phyloP scores from a whole-genome alignment of 257 asterid genomes.

The Galeopsis tetrahit region DNA sequence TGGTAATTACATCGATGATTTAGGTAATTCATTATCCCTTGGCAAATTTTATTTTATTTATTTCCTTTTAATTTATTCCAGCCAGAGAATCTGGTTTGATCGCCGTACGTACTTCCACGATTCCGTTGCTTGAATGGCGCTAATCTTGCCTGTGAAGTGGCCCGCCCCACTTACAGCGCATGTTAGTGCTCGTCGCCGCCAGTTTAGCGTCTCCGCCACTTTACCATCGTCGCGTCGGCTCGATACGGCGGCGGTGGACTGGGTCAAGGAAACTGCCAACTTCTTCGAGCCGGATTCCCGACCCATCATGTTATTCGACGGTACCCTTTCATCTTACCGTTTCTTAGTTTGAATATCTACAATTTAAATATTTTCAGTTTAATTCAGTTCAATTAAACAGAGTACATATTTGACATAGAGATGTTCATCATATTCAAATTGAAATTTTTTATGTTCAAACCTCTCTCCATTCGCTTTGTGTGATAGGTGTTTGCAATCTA shows the following conservation, averaged over 20 bases:
- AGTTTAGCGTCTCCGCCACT: conserved; percentile 43
- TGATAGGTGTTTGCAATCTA: conserved; percentile 82
- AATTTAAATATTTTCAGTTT: background rate
- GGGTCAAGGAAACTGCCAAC: conserved; percentile 68
- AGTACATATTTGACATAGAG: conserved; percentile 3
- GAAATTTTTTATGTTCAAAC: background rate
- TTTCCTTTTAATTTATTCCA: background rate
- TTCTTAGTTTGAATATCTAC: background rate
- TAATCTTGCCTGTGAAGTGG: conserved; percentile 40
- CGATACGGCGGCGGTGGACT: conserved; percentile 51
- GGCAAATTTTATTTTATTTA: background rate
- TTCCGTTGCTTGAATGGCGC: conserved; percentile 52
- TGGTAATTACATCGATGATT: background rate
- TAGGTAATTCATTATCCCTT: background rate
- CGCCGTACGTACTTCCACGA: background rate
- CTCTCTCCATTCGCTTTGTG: conserved; percentile 9
- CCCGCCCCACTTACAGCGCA: conserved; percentile 40
- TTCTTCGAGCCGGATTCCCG: conserved; percentile 82
- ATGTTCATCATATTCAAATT: background rate
- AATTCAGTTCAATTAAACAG: background rate
- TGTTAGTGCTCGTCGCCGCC: conserved; percentile 38
- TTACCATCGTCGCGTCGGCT: conserved; percentile 51
- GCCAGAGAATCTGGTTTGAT: background rate
- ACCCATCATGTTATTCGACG: conserved; percentile 94
- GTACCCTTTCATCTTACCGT: conserved; percentile 37